phyloP scores from a whole-genome alignment of 768 basidiomycete genomes.

The Boletus pseudo-olivaceus region DNA sequence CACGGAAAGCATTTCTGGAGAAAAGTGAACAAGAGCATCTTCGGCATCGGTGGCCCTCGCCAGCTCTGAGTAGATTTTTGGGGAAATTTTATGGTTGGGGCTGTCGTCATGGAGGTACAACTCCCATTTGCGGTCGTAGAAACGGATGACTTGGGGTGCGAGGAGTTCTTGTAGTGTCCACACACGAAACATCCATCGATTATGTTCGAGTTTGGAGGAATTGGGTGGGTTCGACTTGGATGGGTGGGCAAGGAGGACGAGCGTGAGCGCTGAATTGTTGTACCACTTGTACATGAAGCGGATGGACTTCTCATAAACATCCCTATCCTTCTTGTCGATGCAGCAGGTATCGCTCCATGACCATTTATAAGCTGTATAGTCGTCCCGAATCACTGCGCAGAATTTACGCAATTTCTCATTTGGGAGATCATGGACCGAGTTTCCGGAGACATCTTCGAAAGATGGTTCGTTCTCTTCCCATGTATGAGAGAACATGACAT shows the following conservation, averaged over 20 bases:
- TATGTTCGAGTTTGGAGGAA: constrained; percentile 1
- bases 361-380: constrained; percentile 3
- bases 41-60: not conserved
- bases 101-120: not conserved
- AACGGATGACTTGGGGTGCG: constrained; percentile 8
- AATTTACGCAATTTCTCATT: constrained; percentile 11
- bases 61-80: not conserved
- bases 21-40: not conserved
- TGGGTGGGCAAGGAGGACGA: constrained; percentile 9
- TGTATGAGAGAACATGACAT: constrained; percentile 19
- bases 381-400: constrained; percentile 2
- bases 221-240: not conserved
- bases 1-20: not conserved
- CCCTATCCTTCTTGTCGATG: not conserved
- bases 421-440: not conserved
- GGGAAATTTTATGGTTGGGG: constrained; percentile 6
- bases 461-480: constrained; percentile 13
- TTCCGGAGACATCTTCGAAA: constrained; percentile 1
- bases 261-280: constrained; percentile 5
- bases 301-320: constrained; percentile 2
- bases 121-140: constrained; percentile 6
- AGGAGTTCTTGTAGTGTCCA: constrained; percentile 18
- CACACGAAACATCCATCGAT: constrained; percentile 13
- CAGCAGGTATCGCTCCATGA: constrained; percentile 13
- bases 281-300: constrained; percentile 17